These are phyloP conservation scores for Ceratobasidium sp. DNA, from an alignment of 1,284 basidiomycete species.

Conservation along the genomic window DNA sequence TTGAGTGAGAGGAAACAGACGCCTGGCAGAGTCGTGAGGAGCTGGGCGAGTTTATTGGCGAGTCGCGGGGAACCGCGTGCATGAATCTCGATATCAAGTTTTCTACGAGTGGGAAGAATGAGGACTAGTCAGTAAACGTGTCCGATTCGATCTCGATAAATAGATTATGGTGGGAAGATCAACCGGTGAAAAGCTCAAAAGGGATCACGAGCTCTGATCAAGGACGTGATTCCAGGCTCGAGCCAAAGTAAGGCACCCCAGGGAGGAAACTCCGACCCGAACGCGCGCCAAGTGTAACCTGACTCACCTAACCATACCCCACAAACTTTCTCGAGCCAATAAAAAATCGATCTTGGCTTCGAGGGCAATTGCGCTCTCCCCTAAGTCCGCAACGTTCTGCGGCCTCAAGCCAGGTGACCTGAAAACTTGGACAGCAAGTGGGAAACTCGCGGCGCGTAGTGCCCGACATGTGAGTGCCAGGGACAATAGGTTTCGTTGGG, in stretches of 20 bases:
- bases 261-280: too few species aligned
- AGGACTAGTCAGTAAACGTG: too few species aligned
- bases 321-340: neutral
- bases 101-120: neutral
- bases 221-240: too few species aligned
- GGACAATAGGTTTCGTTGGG: conserved; percentile 12
- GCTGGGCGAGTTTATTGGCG: conserved; percentile 2
- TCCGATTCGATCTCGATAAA: too few species aligned
- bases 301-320: conserved; percentile 4
- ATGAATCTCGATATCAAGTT: conserved; percentile 31
- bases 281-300: too few species aligned
- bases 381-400: conserved; percentile 8
- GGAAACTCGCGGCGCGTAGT: conserved; percentile 18
- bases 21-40: conserved; percentile 4
- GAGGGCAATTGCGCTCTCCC: conserved; percentile 32
- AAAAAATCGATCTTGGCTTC: conserved; percentile 25
- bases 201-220: too few species aligned
- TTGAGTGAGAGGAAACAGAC: conserved; percentile 21
- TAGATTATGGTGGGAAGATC: too few species aligned
- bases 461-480: conserved; percentile 13
- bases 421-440: conserved; percentile 8
- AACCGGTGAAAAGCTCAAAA: too few species aligned
- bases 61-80: neutral
- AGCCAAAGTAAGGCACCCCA: too few species aligned
- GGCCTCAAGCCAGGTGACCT: conserved; percentile 18